Percentiles rank a stretch among this genome's conserved stretches.
Conservation (phyloP, 371 early-diverging fungal species). For the Lichtheimia corymbifera region DNA sequence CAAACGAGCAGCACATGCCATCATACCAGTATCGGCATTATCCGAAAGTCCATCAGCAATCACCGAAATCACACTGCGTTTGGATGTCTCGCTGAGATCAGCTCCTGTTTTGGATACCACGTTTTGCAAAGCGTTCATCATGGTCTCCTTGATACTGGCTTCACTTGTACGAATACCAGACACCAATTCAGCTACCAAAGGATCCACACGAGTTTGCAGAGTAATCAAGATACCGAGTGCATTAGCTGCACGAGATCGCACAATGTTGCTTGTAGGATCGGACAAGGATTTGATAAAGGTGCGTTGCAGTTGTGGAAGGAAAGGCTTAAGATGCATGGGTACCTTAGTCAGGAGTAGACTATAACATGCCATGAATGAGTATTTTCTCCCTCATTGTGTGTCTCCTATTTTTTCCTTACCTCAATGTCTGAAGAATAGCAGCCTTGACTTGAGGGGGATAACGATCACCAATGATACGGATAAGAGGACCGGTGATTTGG, state of each 20-base stretch:
- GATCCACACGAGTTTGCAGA: slow-evolving; percentile 85
- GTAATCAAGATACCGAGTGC: slow-evolving; percentile 81
- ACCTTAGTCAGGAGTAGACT: slow-evolving; percentile 79
- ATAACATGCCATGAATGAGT: slow-evolving; percentile 9
- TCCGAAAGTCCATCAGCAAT: slow-evolving; percentile 50
- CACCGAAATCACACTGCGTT: slow-evolving; percentile 54
- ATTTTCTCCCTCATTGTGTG: background rate
- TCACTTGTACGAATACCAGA: slow-evolving; percentile 71
- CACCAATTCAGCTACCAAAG: slow-evolving; percentile 81
- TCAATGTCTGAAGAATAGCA: slow-evolving; percentile 84
- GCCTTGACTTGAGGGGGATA: slow-evolving; percentile 89
- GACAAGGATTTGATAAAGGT: slow-evolving; percentile 92
- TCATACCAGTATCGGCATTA: slow-evolving; percentile 23
- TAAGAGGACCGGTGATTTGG: slow-evolving; percentile 95
- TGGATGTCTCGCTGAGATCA: slow-evolving; percentile 63
- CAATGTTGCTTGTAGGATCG: slow-evolving; percentile 69
- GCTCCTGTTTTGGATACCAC: slow-evolving; percentile 55
- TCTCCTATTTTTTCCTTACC: slow-evolving; percentile 32
- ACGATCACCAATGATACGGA: slow-evolving; percentile 96
- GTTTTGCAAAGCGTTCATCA: slow-evolving; percentile 67
- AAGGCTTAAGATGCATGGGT: slow-evolving; percentile 88
- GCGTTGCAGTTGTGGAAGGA: slow-evolving; percentile 97
- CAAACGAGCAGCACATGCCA: slow-evolving; percentile 39
- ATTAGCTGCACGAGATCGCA: slow-evolving; percentile 79
- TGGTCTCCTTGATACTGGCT: slow-evolving; percentile 56